A percentile compares a stretch with the other conserved stretches of the same genome.
Evolutionary conservation across 306 rosid genomes (phyloP).

Genomic region (Senna siamea): DNA sequence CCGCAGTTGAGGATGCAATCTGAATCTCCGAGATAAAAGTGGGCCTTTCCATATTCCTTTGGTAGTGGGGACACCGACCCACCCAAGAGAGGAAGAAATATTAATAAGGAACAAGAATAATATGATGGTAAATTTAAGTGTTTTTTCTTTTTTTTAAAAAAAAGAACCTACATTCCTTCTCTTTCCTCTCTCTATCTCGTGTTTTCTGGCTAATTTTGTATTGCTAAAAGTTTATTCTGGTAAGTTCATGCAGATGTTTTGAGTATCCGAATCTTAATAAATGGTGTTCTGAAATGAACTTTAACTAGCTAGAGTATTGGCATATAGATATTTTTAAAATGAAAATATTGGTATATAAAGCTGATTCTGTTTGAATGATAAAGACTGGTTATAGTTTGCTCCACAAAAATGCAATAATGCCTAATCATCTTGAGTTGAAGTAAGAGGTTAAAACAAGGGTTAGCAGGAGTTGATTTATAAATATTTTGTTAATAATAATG

Average conservation of each 20-base stretch:
- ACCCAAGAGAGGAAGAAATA: constrained; percentile 29
- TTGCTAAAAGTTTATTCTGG: too few species aligned
- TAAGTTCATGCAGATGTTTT: not conserved
- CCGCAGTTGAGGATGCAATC: constrained; percentile 28
- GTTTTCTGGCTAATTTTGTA: not conserved
- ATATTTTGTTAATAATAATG: not conserved
- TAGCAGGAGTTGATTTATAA: not conserved
- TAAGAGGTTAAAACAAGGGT: not conserved
- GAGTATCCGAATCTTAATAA: too few species aligned
- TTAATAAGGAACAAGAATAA: not conserved
- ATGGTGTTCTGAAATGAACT: not conserved
- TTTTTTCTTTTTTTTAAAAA: not conserved
- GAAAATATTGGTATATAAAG: not conserved
- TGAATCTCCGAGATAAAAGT: constrained; percentile 8
- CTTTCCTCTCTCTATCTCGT: not conserved
- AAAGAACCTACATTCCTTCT: constrained; percentile 11
- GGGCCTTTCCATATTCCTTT: constrained; percentile 15
- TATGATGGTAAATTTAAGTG: not conserved
- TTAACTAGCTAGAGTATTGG: not conserved
- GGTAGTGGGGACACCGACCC: constrained; percentile 10
- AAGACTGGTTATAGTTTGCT: too few species aligned
- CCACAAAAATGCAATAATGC: not conserved
- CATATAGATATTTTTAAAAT: not conserved
- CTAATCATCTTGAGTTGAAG: not conserved
- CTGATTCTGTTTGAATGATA: too few species aligned